A percentile compares a stretch with the other conserved stretches of the same genome.
Conservation (phyloP, 192 early-diverging fungal genomes). For the Entomortierella parvispora region DNA sequence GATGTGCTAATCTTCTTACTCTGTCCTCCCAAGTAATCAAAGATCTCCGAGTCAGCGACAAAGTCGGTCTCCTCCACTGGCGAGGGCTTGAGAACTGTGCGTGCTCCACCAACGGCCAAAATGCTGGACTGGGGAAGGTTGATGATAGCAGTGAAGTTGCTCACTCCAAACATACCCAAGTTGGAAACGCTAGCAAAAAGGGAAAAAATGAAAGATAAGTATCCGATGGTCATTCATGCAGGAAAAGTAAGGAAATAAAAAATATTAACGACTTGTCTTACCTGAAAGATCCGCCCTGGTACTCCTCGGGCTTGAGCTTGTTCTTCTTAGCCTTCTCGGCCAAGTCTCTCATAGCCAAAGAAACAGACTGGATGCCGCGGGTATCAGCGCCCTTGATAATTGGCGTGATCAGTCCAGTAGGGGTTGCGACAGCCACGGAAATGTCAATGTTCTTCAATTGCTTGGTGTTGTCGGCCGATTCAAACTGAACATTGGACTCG, state of each 20-base stretch:
- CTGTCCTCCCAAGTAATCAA: constrained; percentile 50
- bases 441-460: constrained; percentile 86
- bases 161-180: constrained; percentile 90
- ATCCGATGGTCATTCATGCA: background rate
- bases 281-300: constrained; percentile 93
- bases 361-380: constrained; percentile 79
- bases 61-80: constrained; percentile 40
- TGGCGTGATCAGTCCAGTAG: constrained; percentile 84
- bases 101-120: constrained; percentile 76
- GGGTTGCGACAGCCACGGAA: constrained; percentile 85
- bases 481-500: constrained; percentile 72
- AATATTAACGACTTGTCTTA: constrained; percentile 3
- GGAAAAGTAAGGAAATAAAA: background rate
- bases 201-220: background rate
- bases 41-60: constrained; percentile 39
- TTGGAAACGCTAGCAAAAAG: constrained; percentile 77
- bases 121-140: constrained; percentile 88
- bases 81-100: constrained; percentile 42
- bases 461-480: constrained; percentile 60
- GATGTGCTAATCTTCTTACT: constrained; percentile 14
- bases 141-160: constrained; percentile 89
- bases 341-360: constrained; percentile 76
- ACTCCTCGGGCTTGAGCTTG: constrained; percentile 92
- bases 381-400: constrained; percentile 80
- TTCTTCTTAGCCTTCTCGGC: constrained; percentile 80